Evolutionary conservation across 2,329 filamentous ascomycete species (phyloP), one percentile per base, ranked within the genome.

Genomic region (Lachnellula subtilissima): DNA sequence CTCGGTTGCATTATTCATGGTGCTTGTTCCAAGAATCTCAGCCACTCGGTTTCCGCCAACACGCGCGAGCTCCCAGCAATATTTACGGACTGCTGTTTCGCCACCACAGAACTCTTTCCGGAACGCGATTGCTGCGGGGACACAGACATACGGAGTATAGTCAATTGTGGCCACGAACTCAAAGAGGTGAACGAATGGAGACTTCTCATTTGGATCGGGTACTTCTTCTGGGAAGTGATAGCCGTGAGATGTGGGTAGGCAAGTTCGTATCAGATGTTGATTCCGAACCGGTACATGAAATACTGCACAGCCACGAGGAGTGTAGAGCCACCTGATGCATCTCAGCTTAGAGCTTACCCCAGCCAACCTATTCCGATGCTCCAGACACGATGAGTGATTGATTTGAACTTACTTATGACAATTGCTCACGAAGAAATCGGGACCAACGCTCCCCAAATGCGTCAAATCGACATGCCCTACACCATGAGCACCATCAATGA

Each of bases 341-440:
- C 8, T 57, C 22, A 52, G 42, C 23, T 19, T 4, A 14, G 22
- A 19, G 47, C 37, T 43, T n/a, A 2, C 14, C 7, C 19, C 11
- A 14, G 17, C 37, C 37, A n/a, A 28, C 45, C 22, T 23, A 7
- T 12, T n/a, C 6, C 15, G 1, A n/a, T 22, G 39, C 14, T 36
- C 36, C 32, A 12, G 4, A 46, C 5, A 37, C 17, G 15, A 37
- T n/a, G 11, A 32, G 25, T 43, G 17, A 39, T 39, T 17, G 17
- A 14, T 32, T 32, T 40, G 1, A 52, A 52, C 82, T 90, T 91
- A 97, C 77, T 96, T 96, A 74, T 96, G 89, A 66, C 86, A 91
- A 70, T 96, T 97, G 56, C 81, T 87, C 9, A 93, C 81, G 67
- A 95, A 90, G 73, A 96, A 96, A 71, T 97, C 92, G 0, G 91